phyloP scores from a whole-genome alignment of 2,329 filamentous ascomycete genomes.

The Apiospora aurea region DNA sequence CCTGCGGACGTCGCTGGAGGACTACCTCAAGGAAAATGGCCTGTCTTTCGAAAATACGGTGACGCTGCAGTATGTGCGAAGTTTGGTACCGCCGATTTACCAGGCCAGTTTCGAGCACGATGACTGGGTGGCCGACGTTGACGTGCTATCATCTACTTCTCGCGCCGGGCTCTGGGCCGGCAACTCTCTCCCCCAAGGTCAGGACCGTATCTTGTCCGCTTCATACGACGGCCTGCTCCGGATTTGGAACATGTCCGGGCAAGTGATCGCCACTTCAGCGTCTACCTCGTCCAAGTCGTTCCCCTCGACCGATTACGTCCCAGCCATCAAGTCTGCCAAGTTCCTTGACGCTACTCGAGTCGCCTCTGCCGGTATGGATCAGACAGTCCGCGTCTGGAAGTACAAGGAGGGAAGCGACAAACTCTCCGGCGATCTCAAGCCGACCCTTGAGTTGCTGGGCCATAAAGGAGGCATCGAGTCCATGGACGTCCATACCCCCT shows the following conservation, averaged over 20 bases:
- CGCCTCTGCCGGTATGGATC: slow-evolving; percentile 83
- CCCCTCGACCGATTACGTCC: slow-evolving; percentile 52
- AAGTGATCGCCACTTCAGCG: slow-evolving; percentile 79
- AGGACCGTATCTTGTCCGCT: slow-evolving; percentile 83
- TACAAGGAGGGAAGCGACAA: slow-evolving; percentile 73
- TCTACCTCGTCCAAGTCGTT: slow-evolving; percentile 74
- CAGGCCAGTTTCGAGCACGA: slow-evolving; percentile 95
- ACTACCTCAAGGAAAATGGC: slow-evolving; percentile 86
- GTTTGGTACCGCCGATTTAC: slow-evolving; percentile 86
- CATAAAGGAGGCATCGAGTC: slow-evolving; percentile 79
- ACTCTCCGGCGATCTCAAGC: slow-evolving; percentile 69
- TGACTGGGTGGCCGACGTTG: slow-evolving; percentile 92
- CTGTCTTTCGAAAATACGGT: slow-evolving; percentile 89
- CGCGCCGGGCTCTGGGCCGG: slow-evolving; percentile 64
- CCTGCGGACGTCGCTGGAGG: slow-evolving; percentile 85
- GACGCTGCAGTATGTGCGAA: slow-evolving; percentile 91
- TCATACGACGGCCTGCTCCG: slow-evolving; percentile 90
- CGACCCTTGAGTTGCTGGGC: slow-evolving; percentile 82
- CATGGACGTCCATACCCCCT: slow-evolving; percentile 75
- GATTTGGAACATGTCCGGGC: slow-evolving; percentile 89
- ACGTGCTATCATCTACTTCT: slow-evolving; percentile 76
- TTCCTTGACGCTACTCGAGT: slow-evolving; percentile 82
- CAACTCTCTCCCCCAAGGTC: slow-evolving; percentile 57
- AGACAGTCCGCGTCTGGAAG: slow-evolving; percentile 89
- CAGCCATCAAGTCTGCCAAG: slow-evolving; percentile 80